Evolutionary conservation across 1,284 basidiomycete species (phyloP).

Genomic region (Retiboletus flavoniger): DNA sequence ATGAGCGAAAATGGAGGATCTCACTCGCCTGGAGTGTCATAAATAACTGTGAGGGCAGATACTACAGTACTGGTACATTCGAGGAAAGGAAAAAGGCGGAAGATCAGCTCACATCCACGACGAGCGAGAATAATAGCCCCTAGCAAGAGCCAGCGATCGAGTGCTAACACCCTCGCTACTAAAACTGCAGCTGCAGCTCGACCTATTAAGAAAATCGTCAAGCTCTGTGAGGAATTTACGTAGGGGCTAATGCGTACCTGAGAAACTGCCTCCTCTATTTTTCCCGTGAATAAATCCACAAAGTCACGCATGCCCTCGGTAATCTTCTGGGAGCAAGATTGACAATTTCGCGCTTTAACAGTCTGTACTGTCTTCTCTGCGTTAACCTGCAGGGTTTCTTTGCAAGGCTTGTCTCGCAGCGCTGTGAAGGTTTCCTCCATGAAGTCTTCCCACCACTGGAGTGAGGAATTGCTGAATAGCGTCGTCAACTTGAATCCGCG

Average conservation of each 20-base stretch:
- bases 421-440: constrained; percentile 10
- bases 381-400: constrained; percentile 3
- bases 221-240: too few species aligned
- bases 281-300: not conserved
- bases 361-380: not conserved
- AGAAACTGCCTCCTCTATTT: not conserved
- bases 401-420: constrained; percentile 19
- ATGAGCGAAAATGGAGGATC: too few species aligned
- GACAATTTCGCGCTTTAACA: constrained; percentile 4
- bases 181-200: constrained; percentile 1
- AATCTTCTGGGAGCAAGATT: not conserved
- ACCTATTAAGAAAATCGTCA: not conserved
- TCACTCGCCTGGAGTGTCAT: too few species aligned
- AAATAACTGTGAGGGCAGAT: too few species aligned
- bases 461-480: not conserved
- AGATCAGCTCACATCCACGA: too few species aligned
- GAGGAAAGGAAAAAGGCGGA: too few species aligned
- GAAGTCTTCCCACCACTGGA: constrained; percentile 19
- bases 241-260: not conserved
- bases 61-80: too few species aligned
- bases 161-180: not conserved
- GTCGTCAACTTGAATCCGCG: too few species aligned
- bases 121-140: too few species aligned
- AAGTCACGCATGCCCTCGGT: constrained; percentile 2
- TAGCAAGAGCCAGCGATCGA: too few species aligned